Conservation (phyloP, 2,329 filamentous ascomycete genomes). For the Lecanosticta acicola region DNA sequence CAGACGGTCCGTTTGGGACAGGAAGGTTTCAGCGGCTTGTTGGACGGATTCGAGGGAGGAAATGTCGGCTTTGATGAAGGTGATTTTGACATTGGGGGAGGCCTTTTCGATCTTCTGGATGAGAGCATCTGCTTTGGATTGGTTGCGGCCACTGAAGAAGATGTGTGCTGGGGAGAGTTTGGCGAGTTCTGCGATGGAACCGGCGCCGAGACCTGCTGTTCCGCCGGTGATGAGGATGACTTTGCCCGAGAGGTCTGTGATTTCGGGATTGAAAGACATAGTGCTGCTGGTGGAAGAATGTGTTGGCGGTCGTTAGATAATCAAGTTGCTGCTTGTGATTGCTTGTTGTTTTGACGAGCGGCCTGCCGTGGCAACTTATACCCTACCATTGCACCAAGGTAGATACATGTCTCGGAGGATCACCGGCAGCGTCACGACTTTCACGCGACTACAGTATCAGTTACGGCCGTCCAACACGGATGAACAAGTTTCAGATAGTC, state of each 20-base stretch:
- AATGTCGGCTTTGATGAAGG: constrained; percentile 30
- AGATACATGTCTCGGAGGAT: too few species aligned
- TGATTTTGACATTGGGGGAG: constrained; percentile 36
- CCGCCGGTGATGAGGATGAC: constrained; percentile 27
- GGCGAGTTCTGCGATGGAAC: constrained; percentile 44
- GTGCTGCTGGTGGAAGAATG: too few species aligned
- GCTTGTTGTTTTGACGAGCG: too few species aligned
- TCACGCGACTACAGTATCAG: too few species aligned
- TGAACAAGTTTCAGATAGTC: too few species aligned
- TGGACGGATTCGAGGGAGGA: constrained; percentile 22
- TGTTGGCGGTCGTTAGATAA: too few species aligned
- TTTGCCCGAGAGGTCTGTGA: constrained; percentile 26
- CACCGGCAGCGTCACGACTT: too few species aligned
- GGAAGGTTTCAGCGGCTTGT: constrained; percentile 18
- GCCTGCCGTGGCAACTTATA: too few species aligned
- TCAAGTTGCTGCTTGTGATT: too few species aligned
- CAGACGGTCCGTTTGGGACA: constrained; percentile 18
- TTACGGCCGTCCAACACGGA: too few species aligned
- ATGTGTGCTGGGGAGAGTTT: constrained; percentile 49
- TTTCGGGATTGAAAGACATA: constrained; percentile 23
- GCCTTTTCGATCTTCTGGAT: constrained; percentile 36
- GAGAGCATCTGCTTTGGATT: constrained; percentile 44
- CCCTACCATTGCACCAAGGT: too few species aligned
- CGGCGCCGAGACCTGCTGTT: constrained; percentile 21
- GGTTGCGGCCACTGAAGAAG: constrained; percentile 47